Evolutionary conservation across 2,329 filamentous ascomycete species (phyloP), one percentile per base, ranked within the genome.

Genomic region (Sclerotinia sclerotiorum): DNA sequence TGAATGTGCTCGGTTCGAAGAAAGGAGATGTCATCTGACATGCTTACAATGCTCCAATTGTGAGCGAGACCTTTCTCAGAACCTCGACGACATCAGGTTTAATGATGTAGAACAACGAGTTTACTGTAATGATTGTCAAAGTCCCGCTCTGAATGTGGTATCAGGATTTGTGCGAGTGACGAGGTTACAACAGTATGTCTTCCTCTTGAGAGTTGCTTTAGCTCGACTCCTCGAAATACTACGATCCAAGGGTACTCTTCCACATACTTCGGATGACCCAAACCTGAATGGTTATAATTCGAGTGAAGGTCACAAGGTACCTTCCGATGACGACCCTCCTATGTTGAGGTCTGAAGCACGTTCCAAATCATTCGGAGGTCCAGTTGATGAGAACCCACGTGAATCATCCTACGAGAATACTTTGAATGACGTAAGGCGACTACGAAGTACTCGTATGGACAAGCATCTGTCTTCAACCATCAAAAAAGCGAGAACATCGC

Each of bases 401-500:
- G 85, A 88, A 72, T 92, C 91, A 64, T 93, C 91, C 39, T 95
- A 98, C 77, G 94, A 98, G 81, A 96, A 94, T 80, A 97, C 94
- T 58, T 89, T 99, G 73, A 96, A 95, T 73, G 95, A 99, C 80
- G 95, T 99, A 77, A 90, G 93, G 75, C 87, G 95, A 71, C 81
- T 99, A 69, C 89, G 94, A 72, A 98, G 95, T 70, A 98, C 94
- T 29, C 89, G 95, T 42, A 90, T 98, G 77, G 94, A 99, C 76
- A 94, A 96, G 77, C 93, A 97, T 75, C 82, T 99, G 55, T 98
- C 94, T 48, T 96, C 93, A 29, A 97, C 93, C 63, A 93, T 94
- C 78, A 91, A 92, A 77, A 95, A 94, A 75, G 92, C 94, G 61
- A 87, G 95, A 73, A 93, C 92, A 35, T 98, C 95, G 11, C 87